A percentile compares a stretch with the other conserved stretches of the same genome.
Evolutionary conservation across 176 grass and related monocot genomes (phyloP).

Genomic region (Pharus latifolius): DNA sequence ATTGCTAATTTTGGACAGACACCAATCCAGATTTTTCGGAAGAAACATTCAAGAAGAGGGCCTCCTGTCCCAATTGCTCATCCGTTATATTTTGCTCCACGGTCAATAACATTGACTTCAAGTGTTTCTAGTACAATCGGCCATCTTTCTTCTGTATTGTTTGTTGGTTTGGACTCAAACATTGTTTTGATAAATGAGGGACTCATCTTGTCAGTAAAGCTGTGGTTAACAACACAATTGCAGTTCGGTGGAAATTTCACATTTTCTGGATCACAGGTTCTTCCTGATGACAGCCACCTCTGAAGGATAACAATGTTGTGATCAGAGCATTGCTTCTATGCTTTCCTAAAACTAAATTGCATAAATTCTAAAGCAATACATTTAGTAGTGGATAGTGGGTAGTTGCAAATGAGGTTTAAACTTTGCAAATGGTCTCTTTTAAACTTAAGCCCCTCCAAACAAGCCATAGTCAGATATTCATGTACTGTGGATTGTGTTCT

Average conservation of each 20-base stretch:
- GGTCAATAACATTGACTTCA: constrained; percentile 75
- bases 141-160: constrained; percentile 50
- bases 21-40: constrained; percentile 91
- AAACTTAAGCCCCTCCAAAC: background rate
- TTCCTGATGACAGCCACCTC: background rate
- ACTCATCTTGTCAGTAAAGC: constrained; percentile 67
- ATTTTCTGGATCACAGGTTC: constrained; percentile 92
- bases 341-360: too few species aligned
- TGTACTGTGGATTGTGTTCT: background rate
- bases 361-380: too few species aligned
- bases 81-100: constrained; percentile 91
- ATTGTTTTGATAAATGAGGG: constrained; percentile 65
- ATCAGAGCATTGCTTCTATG: too few species aligned
- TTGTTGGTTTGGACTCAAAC: constrained; percentile 75
- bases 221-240: constrained; percentile 83
- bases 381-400: background rate
- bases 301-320: background rate
- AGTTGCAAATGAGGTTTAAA: too few species aligned
- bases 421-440: too few species aligned
- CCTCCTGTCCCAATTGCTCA: constrained; percentile 91
- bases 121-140: constrained; percentile 34
- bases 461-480: background rate
- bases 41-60: constrained; percentile 93
- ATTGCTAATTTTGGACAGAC: constrained; percentile 99
- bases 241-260: constrained; percentile 91